Evolutionary conservation across 1,284 basidiomycete species (phyloP), one percentile per base, ranked within the genome.

Genomic region (Ustanciosporium gigantosporum): DNA sequence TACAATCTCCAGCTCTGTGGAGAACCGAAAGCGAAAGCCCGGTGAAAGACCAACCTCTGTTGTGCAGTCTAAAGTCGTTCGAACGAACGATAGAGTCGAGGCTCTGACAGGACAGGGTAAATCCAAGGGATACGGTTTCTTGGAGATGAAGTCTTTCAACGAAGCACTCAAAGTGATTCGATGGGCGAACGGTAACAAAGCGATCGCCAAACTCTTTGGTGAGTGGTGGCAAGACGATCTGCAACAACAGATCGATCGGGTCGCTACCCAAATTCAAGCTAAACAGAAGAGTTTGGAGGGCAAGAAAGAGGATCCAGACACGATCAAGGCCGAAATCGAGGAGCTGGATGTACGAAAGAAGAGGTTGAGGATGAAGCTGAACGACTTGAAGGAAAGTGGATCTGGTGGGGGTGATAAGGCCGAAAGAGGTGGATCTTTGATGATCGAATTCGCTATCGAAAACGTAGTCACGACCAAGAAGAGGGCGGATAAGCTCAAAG

Each of bases 111-210:
- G 89, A 2, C 86, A 89, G 65, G 91, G 91, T 3, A 84, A 88
- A 46, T 90, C 88, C 66, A 90, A 88, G 75, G 94, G 94, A 0
- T 99, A 96, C 72, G 95, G 94, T 14, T 98, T 99, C 81, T 76
- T 98, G 31, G 94, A 98, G 81, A 85, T 96, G 84, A 82, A 85
- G 29, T 84, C 81, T 21, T 94, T 96, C 76, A 85, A 87, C 9
- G 91, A 97, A 73, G 91, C 93, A 3, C 82, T 99, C 25, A 88
- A 90, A 34, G 88, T 96, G 1, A 79, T 98, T 25, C 84, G 94
- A 19, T 98, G 91, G 90, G 87, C 88, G 15, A 99, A 98, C 81
- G 94, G 90, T 74, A 93, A 94, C 79, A 62, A 62, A 21, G 37
- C 45, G 3, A 52, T 74, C 15, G 39, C 34, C 4, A 53, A 55